A percentile compares a stretch with the other conserved stretches of the same genome.
Evolutionary conservation across 2,329 filamentous ascomycete species (phyloP).

Genomic region (Fusarium foetens): DNA sequence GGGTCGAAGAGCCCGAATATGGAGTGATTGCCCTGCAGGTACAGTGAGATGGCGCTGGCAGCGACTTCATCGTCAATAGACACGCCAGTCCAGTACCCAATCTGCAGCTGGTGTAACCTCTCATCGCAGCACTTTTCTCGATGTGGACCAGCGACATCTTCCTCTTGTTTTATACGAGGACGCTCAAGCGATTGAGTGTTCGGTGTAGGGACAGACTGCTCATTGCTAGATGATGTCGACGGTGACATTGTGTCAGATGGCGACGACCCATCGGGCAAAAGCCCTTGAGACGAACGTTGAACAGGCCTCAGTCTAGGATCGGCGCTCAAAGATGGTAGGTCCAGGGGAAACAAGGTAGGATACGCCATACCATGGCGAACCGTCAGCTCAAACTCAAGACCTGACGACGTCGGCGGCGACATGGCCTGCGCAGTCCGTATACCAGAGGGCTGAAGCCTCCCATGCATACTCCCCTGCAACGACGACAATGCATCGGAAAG

Average conservation of each 20-base stretch:
- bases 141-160: neutral
- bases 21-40: slow-evolving; percentile 49
- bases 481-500: slow-evolving; percentile 15
- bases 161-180: neutral
- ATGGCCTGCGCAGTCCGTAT: slow-evolving; percentile 13
- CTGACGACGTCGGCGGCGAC: slow-evolving; percentile 27
- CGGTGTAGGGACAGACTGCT: slow-evolving; percentile 12
- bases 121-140: slow-evolving; percentile 4
- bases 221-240: slow-evolving; percentile 9
- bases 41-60: slow-evolving; percentile 47
- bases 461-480: slow-evolving; percentile 25
- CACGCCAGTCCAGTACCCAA: slow-evolving; percentile 50
- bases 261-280: slow-evolving; percentile 6
- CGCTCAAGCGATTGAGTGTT: neutral
- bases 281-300: neutral
- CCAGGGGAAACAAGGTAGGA: slow-evolving; percentile 23
- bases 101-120: slow-evolving; percentile 17
- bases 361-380: slow-evolving; percentile 29
- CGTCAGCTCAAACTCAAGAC: slow-evolving; percentile 37
- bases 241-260: slow-evolving; percentile 24
- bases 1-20: slow-evolving; percentile 51
- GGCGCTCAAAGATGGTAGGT: slow-evolving; percentile 8
- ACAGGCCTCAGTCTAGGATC: slow-evolving; percentile 9
- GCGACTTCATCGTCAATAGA: slow-evolving; percentile 44
- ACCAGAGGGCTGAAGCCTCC: slow-evolving; percentile 19